A percentile compares a stretch with the other conserved stretches of the same genome.
Evolutionary conservation across 2,329 filamentous ascomycete species (phyloP).

Genomic region (Rosellinia necatrix): DNA sequence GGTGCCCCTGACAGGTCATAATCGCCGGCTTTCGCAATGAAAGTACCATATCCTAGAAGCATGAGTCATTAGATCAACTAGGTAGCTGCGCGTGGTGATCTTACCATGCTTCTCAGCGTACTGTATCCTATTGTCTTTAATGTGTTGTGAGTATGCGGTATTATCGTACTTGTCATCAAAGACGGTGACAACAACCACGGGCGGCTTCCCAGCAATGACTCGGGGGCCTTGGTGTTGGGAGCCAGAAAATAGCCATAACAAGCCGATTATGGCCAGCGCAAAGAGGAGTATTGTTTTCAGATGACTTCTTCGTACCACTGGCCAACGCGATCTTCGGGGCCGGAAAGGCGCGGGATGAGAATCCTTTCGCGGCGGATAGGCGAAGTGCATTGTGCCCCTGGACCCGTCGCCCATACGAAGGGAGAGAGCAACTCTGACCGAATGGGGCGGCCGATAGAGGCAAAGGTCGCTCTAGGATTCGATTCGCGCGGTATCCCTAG

Average conservation of each 20-base stretch:
- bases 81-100: neutral
- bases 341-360: slow-evolving; percentile 76
- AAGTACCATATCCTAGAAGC: slow-evolving; percentile 81
- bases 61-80: neutral
- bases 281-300: slow-evolving; percentile 62
- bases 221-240: slow-evolving; percentile 41
- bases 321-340: slow-evolving; percentile 60
- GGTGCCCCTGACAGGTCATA: slow-evolving; percentile 71
- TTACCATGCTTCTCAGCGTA: slow-evolving; percentile 88
- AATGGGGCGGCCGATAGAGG: neutral
- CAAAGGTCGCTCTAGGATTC: slow-evolving; percentile 4
- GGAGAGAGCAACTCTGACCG: neutral
- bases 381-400: slow-evolving; percentile 75
- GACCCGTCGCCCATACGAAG: slow-evolving; percentile 7
- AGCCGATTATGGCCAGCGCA: slow-evolving; percentile 57
- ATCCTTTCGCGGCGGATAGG: slow-evolving; percentile 82
- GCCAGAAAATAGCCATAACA: slow-evolving; percentile 64
- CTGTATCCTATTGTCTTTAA: slow-evolving; percentile 80
- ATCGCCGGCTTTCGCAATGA: slow-evolving; percentile 77
- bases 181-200: slow-evolving; percentile 82
- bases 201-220: slow-evolving; percentile 56
- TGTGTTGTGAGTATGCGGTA: slow-evolving; percentile 69
- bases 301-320: slow-evolving; percentile 64
- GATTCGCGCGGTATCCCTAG: slow-evolving; percentile 1
- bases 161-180: slow-evolving; percentile 71